These are phyloP conservation scores for Prunus armeniaca DNA, from an alignment of 306 rosid genomes.

Conservation along the genomic window DNA sequence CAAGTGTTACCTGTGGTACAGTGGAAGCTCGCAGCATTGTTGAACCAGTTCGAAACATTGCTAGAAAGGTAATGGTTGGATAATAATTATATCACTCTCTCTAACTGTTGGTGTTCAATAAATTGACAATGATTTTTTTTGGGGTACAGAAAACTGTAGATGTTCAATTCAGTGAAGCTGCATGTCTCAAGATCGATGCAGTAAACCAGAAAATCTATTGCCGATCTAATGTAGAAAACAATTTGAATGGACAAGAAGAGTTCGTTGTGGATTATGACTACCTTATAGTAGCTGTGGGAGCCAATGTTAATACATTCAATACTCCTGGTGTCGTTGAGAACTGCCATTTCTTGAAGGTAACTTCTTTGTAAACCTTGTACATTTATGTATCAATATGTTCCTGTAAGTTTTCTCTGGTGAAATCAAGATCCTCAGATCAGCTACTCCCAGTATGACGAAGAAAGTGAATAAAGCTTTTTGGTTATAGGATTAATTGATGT, in stretches of 20 bases:
- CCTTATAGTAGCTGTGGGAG: slow-evolving; percentile 75
- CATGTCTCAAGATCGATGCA: slow-evolving; percentile 88
- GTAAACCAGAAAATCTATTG: slow-evolving; percentile 75
- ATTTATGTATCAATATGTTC: background rate
- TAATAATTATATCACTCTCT: no score
- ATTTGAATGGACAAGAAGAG: slow-evolving; percentile 61
- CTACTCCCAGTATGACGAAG: background rate
- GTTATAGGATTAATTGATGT: background rate
- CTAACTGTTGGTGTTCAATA: background rate
- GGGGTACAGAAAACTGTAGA: slow-evolving; percentile 60
- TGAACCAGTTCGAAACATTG: slow-evolving; percentile 84
- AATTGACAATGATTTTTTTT: slow-evolving; percentile 12
- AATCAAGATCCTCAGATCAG: background rate
- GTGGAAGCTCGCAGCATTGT: slow-evolving; percentile 94
- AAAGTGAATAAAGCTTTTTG: background rate
- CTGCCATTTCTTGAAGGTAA: slow-evolving; percentile 94
- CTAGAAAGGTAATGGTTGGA: slow-evolving; percentile 51
- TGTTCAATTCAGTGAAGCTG: slow-evolving; percentile 70
- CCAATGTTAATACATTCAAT: slow-evolving; percentile 90
- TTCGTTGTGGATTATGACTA: slow-evolving; percentile 77
- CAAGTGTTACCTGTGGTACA: slow-evolving; percentile 93
- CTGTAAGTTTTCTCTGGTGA: background rate
- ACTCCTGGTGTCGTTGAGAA: slow-evolving; percentile 94
- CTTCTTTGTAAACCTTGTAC: slow-evolving; percentile 6
- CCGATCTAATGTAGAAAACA: slow-evolving; percentile 48